Conservation (phyloP, 2,329 filamentous ascomycete genomes). For the Zasmidium angulare region DNA sequence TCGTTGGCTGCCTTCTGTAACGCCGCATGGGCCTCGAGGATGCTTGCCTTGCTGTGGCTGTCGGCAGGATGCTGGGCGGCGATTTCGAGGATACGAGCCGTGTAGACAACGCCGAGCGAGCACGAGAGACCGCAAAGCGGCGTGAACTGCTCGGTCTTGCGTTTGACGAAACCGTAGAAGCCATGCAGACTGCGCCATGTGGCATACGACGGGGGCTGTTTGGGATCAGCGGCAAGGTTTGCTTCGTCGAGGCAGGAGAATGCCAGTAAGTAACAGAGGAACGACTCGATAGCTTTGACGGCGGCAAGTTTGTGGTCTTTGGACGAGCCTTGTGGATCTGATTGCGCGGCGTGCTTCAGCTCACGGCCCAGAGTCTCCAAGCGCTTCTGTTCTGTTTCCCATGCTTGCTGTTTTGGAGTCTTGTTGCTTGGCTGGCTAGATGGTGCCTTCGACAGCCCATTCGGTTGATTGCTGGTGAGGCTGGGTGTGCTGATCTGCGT, state of each 20-base stretch:
- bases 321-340: slow-evolving; percentile 6
- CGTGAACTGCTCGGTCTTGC: slow-evolving; percentile 24
- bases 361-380: slow-evolving; percentile 44
- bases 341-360: slow-evolving; percentile 45
- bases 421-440: slow-evolving; percentile 25
- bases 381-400: slow-evolving; percentile 41
- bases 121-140: slow-evolving; percentile 43
- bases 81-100: slow-evolving; percentile 36
- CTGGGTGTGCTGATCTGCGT: slow-evolving; percentile 25
- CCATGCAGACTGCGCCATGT: slow-evolving; percentile 30
- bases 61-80: slow-evolving; percentile 12
- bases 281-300: slow-evolving; percentile 46
- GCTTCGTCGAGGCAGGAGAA: slow-evolving; percentile 35
- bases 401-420: slow-evolving; percentile 36
- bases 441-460: slow-evolving; percentile 18
- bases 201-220: slow-evolving; percentile 20
- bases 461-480: slow-evolving; percentile 11
- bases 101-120: slow-evolving; percentile 42
- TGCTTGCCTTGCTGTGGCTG: slow-evolving; percentile 3
- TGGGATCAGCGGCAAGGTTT: slow-evolving; percentile 24
- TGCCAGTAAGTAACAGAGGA: slow-evolving; percentile 40
- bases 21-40: slow-evolving; percentile 18
- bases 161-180: slow-evolving; percentile 31
- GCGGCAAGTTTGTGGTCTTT: slow-evolving; percentile 33
- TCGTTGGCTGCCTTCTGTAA: slow-evolving; percentile 21